These are phyloP conservation scores for Phaeophleospora eucalypticola DNA, from an alignment of 2,329 filamentous ascomycete species.

Conservation along the genomic window DNA sequence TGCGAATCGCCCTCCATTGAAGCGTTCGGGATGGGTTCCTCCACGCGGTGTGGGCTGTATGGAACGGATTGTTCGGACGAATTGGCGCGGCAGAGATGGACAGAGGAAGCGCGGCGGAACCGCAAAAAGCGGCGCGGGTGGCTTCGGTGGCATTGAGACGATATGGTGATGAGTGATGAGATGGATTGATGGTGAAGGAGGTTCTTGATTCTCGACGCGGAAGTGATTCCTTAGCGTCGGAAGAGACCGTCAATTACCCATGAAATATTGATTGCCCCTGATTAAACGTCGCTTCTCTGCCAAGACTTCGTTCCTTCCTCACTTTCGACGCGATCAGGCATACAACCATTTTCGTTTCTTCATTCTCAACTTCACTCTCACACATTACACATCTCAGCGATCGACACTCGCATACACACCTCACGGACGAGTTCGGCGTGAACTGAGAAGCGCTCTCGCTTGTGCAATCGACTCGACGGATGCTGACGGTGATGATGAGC, in stretches of 20 bases:
- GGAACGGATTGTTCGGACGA: slow-evolving; percentile 52
- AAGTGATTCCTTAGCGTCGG: background rate
- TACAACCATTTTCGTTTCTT: background rate
- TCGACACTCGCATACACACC: too few species aligned
- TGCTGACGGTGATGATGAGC: background rate
- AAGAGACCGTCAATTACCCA: background rate
- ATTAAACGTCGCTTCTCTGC: background rate
- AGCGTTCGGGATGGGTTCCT: slow-evolving; percentile 48
- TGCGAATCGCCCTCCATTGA: slow-evolving; percentile 49
- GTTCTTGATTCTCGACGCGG: background rate
- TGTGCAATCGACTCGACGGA: too few species aligned
- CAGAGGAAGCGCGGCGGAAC: slow-evolving; percentile 33
- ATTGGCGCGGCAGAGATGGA: slow-evolving; percentile 28
- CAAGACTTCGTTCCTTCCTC: background rate
- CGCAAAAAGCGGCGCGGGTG: slow-evolving; percentile 21
- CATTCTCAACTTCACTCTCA: background rate
- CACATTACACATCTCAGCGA: too few species aligned
- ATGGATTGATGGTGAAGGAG: too few species aligned
- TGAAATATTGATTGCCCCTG: background rate
- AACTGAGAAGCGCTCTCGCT: too few species aligned
- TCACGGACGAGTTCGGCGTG: too few species aligned
- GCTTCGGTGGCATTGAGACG: slow-evolving; percentile 27
- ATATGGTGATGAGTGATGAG: slow-evolving; percentile 1
- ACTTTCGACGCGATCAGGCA: background rate
- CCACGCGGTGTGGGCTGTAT: slow-evolving; percentile 36